These are phyloP conservation scores for Metschnikowia matae DNA, from an alignment of 805 yeast species.

Conservation along the genomic window DNA sequence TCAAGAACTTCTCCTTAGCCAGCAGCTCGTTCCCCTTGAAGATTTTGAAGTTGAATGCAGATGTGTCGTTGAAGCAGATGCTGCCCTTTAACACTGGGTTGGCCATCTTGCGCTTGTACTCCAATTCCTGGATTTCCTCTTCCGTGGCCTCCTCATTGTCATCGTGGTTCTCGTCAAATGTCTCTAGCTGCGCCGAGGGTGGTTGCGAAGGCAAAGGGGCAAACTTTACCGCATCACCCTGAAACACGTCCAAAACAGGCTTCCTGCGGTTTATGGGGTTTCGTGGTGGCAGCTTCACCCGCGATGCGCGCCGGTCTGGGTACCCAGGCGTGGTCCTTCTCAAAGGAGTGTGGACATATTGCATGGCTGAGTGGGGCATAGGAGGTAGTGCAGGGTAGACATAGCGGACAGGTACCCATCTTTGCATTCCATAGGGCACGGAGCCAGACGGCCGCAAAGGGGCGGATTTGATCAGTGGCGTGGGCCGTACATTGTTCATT, in stretches of 20 bases:
- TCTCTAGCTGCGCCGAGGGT: constrained; percentile 39
- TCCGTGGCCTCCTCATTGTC: constrained; percentile 13
- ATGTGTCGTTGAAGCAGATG: constrained; percentile 15
- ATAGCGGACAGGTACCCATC: constrained; percentile 14
- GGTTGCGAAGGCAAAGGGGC: constrained; percentile 54
- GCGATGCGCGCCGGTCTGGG: constrained; percentile 5
- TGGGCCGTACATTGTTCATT: constrained; percentile 1
- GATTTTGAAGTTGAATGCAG: constrained; percentile 18
- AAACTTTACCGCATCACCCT: constrained; percentile 40
- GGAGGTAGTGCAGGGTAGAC: constrained; percentile 10
- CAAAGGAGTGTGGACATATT: constrained; percentile 10
- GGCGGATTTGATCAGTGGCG: constrained; percentile 14
- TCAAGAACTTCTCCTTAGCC: constrained; percentile 35
- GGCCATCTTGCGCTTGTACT: constrained; percentile 10
- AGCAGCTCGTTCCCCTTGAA: constrained; percentile 13
- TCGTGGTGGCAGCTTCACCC: constrained; percentile 9
- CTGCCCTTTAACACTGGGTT: constrained; percentile 11
- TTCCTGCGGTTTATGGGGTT: constrained; percentile 7
- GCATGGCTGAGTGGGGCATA: constrained; percentile 12
- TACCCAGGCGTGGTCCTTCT: constrained; percentile 2
- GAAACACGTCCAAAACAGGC: constrained; percentile 40
- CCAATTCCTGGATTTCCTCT: constrained; percentile 14
- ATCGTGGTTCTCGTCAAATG: constrained; percentile 11
- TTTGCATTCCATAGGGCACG: constrained; percentile 1
- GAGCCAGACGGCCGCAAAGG: constrained; percentile 12